These are phyloP conservation scores for Kodamaea derodonti DNA, from an alignment of 1,139 yeast species.

Conservation along the genomic window DNA sequence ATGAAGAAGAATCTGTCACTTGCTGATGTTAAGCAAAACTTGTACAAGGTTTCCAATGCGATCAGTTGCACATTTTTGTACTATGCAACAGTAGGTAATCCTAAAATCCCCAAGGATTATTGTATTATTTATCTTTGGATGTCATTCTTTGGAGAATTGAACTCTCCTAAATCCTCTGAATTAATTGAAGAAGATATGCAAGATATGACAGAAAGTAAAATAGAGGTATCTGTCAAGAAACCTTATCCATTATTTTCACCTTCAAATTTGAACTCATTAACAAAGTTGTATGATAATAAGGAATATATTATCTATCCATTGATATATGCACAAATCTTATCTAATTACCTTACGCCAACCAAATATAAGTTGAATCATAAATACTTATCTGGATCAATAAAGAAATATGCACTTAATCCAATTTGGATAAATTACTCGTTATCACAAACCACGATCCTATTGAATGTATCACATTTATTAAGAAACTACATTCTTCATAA, in stretches of 20 bases:
- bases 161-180: constrained; percentile 33
- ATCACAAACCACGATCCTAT: constrained; percentile 22
- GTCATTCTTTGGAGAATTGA: constrained; percentile 31
- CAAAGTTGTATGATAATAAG: constrained; percentile 27
- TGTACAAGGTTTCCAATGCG: constrained; percentile 23
- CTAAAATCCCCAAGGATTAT: constrained; percentile 37
- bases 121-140: constrained; percentile 33
- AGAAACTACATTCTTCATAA: constrained; percentile 28
- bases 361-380: constrained; percentile 33
- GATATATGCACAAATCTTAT: constrained; percentile 39
- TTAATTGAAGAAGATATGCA: constrained; percentile 9
- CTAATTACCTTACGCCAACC: constrained; percentile 44
- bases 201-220: not conserved
- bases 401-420: constrained; percentile 33
- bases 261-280: constrained; percentile 8
- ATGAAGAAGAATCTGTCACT: not conserved
- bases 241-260: not conserved
- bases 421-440: constrained; percentile 42
- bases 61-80: constrained; percentile 28
- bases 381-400: constrained; percentile 34
- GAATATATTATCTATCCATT: constrained; percentile 33
- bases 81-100: constrained; percentile 26
- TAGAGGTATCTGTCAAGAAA: not conserved
- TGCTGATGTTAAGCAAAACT: not conserved
- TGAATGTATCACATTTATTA: constrained; percentile 29